phyloP scores from a whole-genome alignment of 2,329 filamentous ascomycete species.

The Xylariaceae sp. region DNA sequence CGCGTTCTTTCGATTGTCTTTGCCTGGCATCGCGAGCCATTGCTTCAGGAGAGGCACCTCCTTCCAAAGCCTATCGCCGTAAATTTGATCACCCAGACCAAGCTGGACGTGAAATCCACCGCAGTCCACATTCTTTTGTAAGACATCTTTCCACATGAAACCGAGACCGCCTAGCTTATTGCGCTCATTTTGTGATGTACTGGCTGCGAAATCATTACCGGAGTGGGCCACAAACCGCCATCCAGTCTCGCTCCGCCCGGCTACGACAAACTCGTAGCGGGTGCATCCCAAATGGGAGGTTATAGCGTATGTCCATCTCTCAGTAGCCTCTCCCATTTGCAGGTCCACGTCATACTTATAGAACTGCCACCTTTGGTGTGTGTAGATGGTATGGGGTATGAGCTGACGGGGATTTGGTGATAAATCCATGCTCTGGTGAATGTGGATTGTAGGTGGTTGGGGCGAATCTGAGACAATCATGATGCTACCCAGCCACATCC shows the following conservation, averaged over 20 bases:
- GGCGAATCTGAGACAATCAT: constrained; percentile 86
- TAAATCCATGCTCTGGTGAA: constrained; percentile 84
- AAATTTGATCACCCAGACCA: constrained; percentile 90
- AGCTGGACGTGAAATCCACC: constrained; percentile 94
- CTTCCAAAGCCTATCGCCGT: constrained; percentile 92
- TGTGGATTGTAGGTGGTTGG: constrained; percentile 92
- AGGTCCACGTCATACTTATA: constrained; percentile 92
- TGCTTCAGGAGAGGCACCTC: constrained; percentile 91
- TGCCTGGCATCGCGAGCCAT: constrained; percentile 89
- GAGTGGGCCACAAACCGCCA: constrained; percentile 97
- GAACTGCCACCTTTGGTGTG: constrained; percentile 91
- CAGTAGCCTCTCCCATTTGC: constrained; percentile 80
- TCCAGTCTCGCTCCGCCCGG: constrained; percentile 80
- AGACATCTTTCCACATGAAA: constrained; percentile 98
- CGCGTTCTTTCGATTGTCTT: constrained; percentile 86
- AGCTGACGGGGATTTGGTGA: constrained; percentile 90
- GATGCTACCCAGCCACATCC: constrained; percentile 89
- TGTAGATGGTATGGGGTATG: constrained; percentile 74
- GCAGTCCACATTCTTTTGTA: constrained; percentile 95
- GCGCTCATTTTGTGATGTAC: constrained; percentile 81
- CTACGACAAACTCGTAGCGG: constrained; percentile 95
- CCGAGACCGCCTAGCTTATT: constrained; percentile 82
- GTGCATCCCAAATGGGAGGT: constrained; percentile 96
- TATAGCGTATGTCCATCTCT: constrained; percentile 96
- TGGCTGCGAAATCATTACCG: constrained; percentile 89